Evolutionary conservation across 169 alveolate genomes (phyloP), one percentile per base, ranked within the genome.

Genomic region (Eimeria sp.): DNA sequence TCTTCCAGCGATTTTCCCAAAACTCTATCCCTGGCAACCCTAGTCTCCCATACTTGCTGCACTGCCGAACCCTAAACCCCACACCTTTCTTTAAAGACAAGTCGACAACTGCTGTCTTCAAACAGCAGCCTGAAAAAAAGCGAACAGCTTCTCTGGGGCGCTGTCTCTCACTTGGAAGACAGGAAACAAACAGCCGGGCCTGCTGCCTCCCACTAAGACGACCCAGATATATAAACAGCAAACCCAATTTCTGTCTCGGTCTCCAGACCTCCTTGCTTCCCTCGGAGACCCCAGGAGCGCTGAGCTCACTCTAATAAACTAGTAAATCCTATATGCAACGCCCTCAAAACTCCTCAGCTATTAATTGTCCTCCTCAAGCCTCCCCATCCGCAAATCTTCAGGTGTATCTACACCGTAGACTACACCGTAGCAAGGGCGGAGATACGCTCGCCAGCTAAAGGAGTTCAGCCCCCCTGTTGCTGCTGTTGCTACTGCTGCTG

Each of bases 401-500:
- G 70, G 70, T 61, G 70, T 61, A 61, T 25, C 9, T 61, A 61
- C 70, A 61, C 70, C 70, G 7, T 3, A 61, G 70, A 61, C 9
- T 61, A 61, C 70, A 61, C 70, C 70, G 7, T 18, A 61, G 70
- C 11, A 61, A 25, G 70, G 70, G 70, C 70, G n/a, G n/a, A 61
- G 70, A 61, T 18, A 4, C n/a, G 70, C n/a, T 61, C 70, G 70
- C 20, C 80, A 70, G 80, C 80, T 70, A 49, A 70, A 34, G 51
- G 22, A 70, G 0, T 30, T 18, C 43, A 34, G 27, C 80, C 18
- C 18, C 7, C 5, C 80, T n/a, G 43, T 18, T 70, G 80, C 80
- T 70, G 80, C 80, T 70, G 80, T 14, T n/a, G 80, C 80, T 30
- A 47, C 80, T 70, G 80, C 80, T 70, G 14, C 80, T 18, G 80